A percentile compares a stretch with the other conserved stretches of the same genome.
Conservation (phyloP, 2,329 filamentous ascomycete species). For the Nemania bipapillata region DNA sequence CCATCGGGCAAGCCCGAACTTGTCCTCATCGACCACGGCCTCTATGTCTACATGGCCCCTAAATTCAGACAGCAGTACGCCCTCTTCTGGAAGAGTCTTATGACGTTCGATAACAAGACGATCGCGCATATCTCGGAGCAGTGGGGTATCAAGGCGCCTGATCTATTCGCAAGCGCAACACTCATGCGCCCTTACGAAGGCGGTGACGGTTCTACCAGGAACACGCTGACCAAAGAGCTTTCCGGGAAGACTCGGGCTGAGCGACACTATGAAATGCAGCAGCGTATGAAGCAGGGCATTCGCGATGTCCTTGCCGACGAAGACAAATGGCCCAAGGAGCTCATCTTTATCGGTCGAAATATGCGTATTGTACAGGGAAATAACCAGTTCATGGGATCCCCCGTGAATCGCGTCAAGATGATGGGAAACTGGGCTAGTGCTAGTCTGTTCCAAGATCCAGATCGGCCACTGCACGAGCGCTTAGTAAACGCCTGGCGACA, state of each 20-base stretch:
- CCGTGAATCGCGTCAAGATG: conserved; percentile 92
- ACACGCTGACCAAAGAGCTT: conserved; percentile 73
- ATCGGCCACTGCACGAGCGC: conserved; percentile 71
- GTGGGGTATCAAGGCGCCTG: conserved; percentile 90
- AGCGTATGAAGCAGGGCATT: conserved; percentile 76
- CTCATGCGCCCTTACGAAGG: conserved; percentile 91
- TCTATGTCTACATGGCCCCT: conserved; percentile 91
- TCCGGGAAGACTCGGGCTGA: conserved; percentile 70
- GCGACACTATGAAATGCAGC: conserved; percentile 89
- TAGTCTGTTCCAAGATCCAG: conserved; percentile 79
- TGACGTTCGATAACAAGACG: conserved; percentile 90
- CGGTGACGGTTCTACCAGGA: conserved; percentile 74
- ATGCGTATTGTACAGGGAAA: conserved; percentile 93
- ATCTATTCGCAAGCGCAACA: conserved; percentile 91
- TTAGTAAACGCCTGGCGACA: conserved; percentile 78
- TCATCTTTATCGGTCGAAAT: conserved; percentile 91
- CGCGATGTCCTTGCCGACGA: conserved; percentile 81
- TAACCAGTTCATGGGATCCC: conserved; percentile 88
- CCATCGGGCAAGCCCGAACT: conserved; percentile 86
- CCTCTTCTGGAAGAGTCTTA: conserved; percentile 90
- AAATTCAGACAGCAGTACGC: conserved; percentile 87
- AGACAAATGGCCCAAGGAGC: conserved; percentile 86
- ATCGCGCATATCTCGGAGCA: conserved; percentile 75
- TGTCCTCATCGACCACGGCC: conserved; percentile 94
- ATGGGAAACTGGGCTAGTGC: conserved; percentile 90